Conservation (phyloP, 1,139 yeast genomes). For the Tardiomyces digboiensis region DNA sequence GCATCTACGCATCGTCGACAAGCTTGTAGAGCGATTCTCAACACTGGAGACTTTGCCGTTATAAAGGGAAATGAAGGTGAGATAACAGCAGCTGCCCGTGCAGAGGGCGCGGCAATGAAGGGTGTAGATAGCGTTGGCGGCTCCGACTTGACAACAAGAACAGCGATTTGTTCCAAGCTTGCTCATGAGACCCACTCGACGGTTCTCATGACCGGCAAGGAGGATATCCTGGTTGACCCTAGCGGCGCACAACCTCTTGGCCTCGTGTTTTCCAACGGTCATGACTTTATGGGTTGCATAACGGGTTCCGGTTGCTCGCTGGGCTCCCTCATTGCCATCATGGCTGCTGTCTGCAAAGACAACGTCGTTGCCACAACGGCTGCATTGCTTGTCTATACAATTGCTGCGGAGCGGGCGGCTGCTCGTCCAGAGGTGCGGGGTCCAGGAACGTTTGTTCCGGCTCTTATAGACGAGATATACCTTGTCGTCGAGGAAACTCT, state of each 20-base stretch:
- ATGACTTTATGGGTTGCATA: conserved; percentile 51
- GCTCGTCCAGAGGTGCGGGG: conserved; percentile 17
- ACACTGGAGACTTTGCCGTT: conserved; percentile 53
- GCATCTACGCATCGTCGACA: conserved; percentile 53
- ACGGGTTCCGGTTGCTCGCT: conserved; percentile 86
- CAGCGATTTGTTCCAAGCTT: conserved; percentile 33
- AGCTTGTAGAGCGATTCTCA: conserved; percentile 40
- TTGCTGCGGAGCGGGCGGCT: conserved; percentile 54
- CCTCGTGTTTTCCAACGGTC: conserved; percentile 41
- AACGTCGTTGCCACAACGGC: conserved; percentile 41
- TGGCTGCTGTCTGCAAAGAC: conserved; percentile 34
- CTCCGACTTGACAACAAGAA: conserved; percentile 17
- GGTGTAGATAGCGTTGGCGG: conserved; percentile 30
- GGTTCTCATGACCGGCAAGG: conserved; percentile 59
- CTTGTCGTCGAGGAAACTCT: neutral
- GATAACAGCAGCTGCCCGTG: conserved; percentile 39
- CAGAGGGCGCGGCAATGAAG: conserved; percentile 39
- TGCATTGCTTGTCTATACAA: conserved; percentile 56
- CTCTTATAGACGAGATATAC: conserved; percentile 39
- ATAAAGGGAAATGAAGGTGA: conserved; percentile 84
- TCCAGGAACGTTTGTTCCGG: conserved; percentile 44
- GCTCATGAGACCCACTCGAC: conserved; percentile 46
- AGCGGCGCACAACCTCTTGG: conserved; percentile 21
- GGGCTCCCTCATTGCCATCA: conserved; percentile 62
- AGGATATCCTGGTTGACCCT: conserved; percentile 40